These are phyloP conservation scores for Clonostachys rosea DNA, from an alignment of 2,329 filamentous ascomycete species.

Conservation along the genomic window DNA sequence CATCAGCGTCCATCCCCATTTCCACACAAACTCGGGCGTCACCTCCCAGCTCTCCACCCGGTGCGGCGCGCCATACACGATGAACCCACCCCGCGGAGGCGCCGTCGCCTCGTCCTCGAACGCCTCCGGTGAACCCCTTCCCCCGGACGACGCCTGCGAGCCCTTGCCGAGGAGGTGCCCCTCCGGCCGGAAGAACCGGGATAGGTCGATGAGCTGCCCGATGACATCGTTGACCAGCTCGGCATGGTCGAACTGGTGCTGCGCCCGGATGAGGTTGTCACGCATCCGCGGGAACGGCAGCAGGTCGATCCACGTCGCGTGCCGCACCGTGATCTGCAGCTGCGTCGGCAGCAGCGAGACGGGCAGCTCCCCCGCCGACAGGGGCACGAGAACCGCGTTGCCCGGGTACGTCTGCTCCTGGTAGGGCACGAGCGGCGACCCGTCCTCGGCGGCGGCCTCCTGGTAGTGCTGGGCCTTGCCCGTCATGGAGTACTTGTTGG, in stretches of 20 bases:
- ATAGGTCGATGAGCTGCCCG: constrained; percentile 1
- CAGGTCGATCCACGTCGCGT: constrained; percentile 34
- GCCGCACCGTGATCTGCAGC: constrained; percentile 28
- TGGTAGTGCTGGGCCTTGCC: not conserved
- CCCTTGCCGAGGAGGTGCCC: not conserved
- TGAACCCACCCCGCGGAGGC: constrained; percentile 7
- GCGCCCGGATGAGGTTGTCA: constrained; percentile 29
- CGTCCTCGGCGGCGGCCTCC: not conserved
- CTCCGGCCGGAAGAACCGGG: not conserved
- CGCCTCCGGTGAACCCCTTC: not conserved
- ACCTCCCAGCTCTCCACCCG: not conserved
- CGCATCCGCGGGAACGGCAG: constrained; percentile 28
- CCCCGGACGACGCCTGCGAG: not conserved
- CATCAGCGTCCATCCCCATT: not conserved
- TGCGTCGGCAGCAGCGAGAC: constrained; percentile 23
- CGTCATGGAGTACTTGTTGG: not conserved
- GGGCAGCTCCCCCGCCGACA: not conserved
- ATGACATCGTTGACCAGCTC: constrained; percentile 11
- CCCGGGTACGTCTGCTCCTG: not conserved
- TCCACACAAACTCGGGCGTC: not conserved
- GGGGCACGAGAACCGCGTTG: not conserved
- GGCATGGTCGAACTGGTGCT: constrained; percentile 29
- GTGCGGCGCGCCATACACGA: constrained; percentile 15
- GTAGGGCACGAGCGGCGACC: not conserved
- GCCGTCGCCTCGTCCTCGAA: not conserved